These are phyloP conservation scores for Cystoisospora suis DNA, from an alignment of 169 alveolate genomes.

Conservation along the genomic window DNA sequence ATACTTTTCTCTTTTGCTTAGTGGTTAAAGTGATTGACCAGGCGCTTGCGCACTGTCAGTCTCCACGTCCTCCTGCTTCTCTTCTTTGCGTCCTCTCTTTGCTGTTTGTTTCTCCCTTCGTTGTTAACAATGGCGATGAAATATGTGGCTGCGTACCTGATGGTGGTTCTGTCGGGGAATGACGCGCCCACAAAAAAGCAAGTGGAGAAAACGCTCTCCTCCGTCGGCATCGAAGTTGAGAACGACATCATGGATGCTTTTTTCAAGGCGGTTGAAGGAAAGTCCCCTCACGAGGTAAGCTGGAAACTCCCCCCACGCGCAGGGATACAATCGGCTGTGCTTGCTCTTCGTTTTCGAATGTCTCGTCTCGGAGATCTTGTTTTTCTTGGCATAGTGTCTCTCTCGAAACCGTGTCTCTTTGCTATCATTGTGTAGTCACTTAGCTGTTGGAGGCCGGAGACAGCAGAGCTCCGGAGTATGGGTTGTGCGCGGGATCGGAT, in stretches of 20 bases:
- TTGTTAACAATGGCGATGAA: slow-evolving; percentile 69
- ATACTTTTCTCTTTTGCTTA: neutral
- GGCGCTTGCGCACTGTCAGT: slow-evolving; percentile 46
- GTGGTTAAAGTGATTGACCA: slow-evolving; percentile 36
- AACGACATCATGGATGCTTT: slow-evolving; percentile 61
- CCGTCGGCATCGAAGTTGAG: slow-evolving; percentile 76
- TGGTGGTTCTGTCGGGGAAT: slow-evolving; percentile 75
- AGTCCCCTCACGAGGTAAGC: slow-evolving; percentile 73
- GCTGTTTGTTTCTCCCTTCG: neutral
- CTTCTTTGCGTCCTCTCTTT: neutral
- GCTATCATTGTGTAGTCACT: no score
- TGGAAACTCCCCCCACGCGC: neutral
- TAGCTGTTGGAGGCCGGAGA: no score
- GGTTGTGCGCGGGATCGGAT: no score
- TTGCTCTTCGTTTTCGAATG: neutral
- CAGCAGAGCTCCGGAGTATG: no score
- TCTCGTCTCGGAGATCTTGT: neutral
- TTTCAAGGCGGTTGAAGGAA: slow-evolving; percentile 69
- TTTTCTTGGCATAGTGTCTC: neutral
- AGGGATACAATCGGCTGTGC: neutral
- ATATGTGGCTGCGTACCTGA: slow-evolving; percentile 79
- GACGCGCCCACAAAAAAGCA: slow-evolving; percentile 71
- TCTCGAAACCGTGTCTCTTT: no score
- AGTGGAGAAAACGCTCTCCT: slow-evolving; percentile 66
- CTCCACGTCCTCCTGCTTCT: slow-evolving; percentile 39